These are phyloP conservation scores for Perkinsus olseni DNA, from an alignment of 169 alveolate species.

Conservation along the genomic window DNA sequence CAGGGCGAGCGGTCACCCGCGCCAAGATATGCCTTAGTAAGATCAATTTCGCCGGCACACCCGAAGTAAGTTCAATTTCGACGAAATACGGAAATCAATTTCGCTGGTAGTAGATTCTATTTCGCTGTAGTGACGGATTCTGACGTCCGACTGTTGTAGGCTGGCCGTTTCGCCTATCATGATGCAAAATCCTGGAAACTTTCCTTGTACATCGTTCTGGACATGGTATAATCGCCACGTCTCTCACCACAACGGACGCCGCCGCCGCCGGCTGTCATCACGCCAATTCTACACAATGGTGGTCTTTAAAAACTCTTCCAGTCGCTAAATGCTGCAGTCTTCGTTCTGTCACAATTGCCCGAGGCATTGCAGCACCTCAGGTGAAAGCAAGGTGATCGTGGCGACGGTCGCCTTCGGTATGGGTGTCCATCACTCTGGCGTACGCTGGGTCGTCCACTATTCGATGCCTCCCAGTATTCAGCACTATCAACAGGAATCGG, in stretches of 20 bases:
- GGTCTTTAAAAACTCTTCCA: not conserved
- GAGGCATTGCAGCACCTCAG: not conserved
- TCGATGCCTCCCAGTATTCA: conserved; percentile 72
- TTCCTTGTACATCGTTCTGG: not conserved
- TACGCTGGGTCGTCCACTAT: conserved; percentile 88
- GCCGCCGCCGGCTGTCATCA: not conserved
- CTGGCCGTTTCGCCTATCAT: too few relatives aligned
- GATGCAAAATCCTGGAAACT: too few relatives aligned
- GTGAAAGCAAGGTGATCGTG: conserved; percentile 31
- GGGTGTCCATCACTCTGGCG: conserved; percentile 95
- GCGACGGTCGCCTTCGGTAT: conserved; percentile 97
- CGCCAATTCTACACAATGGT: not conserved
- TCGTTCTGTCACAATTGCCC: not conserved
- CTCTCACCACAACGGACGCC: not conserved
- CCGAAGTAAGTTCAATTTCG: too few relatives aligned
- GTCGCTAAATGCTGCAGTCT: not conserved
- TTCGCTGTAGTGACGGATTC: too few relatives aligned
- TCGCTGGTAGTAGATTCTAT: too few relatives aligned
- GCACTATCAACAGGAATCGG: not conserved
- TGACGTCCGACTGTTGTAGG: too few relatives aligned
- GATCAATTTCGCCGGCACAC: too few relatives aligned
- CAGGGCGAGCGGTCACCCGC: too few relatives aligned
- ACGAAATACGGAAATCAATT: too few relatives aligned
- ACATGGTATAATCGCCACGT: not conserved
- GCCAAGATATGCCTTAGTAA: too few relatives aligned